Percentiles rank a stretch among this genome's conserved stretches.
Conservation (phyloP, 345 rosid genomes). For the Aquilaria malaccensis region DNA sequence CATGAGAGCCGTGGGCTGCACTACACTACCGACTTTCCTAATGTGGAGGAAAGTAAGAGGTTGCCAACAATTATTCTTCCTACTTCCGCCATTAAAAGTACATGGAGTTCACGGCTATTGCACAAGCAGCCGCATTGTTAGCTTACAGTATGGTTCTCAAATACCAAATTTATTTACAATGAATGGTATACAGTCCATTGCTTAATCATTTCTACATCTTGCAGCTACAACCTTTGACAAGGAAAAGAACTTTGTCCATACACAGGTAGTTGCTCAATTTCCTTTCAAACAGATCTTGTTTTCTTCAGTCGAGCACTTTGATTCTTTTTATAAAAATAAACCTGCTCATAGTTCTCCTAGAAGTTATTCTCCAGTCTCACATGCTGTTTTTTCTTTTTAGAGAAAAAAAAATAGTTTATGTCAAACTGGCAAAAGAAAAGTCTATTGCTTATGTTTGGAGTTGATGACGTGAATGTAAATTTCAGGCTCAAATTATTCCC, state of each 20-base stretch:
- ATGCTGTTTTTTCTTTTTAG: no score
- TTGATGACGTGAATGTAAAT: no score
- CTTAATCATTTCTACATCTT: neutral
- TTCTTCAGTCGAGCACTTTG: no score
- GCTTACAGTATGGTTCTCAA: conserved; percentile 9
- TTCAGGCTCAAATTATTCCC: no score
- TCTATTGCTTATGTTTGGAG: no score
- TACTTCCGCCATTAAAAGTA: conserved; percentile 38
- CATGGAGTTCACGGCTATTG: conserved; percentile 87
- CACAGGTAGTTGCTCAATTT: no score
- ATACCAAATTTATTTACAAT: neutral
- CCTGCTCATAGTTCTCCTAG: no score
- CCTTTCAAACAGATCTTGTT: no score
- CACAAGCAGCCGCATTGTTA: conserved; percentile 33
- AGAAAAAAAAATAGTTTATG: no score
- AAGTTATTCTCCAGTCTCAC: no score
- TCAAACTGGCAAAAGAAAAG: no score
- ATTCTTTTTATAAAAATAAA: no score
- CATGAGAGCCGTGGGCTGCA: conserved; percentile 97
- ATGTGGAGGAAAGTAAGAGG: conserved; percentile 80
- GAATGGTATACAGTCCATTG: neutral
- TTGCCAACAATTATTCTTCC: conserved; percentile 85
- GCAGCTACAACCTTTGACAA: conserved; percentile 9
- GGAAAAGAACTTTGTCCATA: neutral
- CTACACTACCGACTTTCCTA: conserved; percentile 81